Evolutionary conservation across 108 stramenopile species (phyloP), one percentile per base, ranked within the genome.

Genomic region (Skeletonema menzelii): DNA sequence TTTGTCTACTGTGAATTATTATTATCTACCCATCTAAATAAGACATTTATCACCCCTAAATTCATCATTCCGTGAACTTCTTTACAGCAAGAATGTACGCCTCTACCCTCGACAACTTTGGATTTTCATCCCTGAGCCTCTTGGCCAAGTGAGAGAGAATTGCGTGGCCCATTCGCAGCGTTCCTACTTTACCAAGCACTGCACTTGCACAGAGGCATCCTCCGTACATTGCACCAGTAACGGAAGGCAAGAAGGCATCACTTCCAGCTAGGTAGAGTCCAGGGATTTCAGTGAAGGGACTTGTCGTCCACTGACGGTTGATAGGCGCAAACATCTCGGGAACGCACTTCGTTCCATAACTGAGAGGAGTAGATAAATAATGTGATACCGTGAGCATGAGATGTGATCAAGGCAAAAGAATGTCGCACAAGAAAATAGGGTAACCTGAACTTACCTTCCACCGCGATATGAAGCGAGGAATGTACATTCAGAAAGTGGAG

Each of bases 171-270:
- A 80, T 20, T 22, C 79, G 74, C 63, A 80, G 49, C 40, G 40
- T 65, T 1, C 80, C 80, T 26, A 76, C 12, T 24, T 63, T 56
- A 20, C 80, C 80, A 13, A 81, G 46, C 26, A 81, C 76, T 27
- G 80, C 80, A 27, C 37, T 13, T 5, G 80, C 80, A 11, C 65
- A 14, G 12, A 81, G 38, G 64, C 75, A 77, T 0, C 80, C 80
- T n/a, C 80, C 80, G 30, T 81, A 81, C 80, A 81, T 81, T 11
- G 80, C 80, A 24, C 80, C 80, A 8, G 59, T 60, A 2, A 81
- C 80, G n/a, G 62, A 37, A 4, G 80, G 80, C 6, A 81, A 27
- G 42, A 81, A 81, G 10, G 80, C 80, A 62, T 81, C 80, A 27
- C 70, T 72, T 20, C 80, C 80, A 7, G 80, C 75, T 11, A 81